Evolutionary conservation across 2,329 filamentous ascomycete genomes (phyloP), one percentile per base, ranked within the genome.

Genomic region (Epichloe baconii): DNA sequence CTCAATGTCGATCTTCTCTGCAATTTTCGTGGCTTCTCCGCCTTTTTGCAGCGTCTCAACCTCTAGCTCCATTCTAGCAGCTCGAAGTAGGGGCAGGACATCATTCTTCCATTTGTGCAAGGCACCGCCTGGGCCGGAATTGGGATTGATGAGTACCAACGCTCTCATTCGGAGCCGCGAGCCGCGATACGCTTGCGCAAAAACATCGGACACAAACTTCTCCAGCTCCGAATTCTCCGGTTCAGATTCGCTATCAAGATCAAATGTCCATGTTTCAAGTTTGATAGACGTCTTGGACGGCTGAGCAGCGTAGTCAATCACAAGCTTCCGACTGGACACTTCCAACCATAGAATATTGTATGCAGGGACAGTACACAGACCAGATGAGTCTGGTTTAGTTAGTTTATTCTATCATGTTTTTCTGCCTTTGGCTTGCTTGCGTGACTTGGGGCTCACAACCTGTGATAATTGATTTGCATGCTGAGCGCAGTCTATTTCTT

Each of bases 61-160:
- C 57, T 94, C 85, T 21, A 95, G 66, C 41, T 77, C 69, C 72
- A 91, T 93, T 49, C 80, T 76, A 1, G 93, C 90, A 0, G 89
- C 89, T 15, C 83, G 79, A 54, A 98, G 82, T 36, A 98, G 77
- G 8, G 91, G 90, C 61, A 84, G 82, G 44, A 90, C 85, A 56
- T 91, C 77, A 44, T 76, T 77, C 52, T 82, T 71, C 77, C 89
- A 97, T 56, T 82, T 76, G 62, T 80, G 85, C 54, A 79, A 70
- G 1, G 89, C 91, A 42, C 69, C 71, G 41, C 91, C 91, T 42
- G 88, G 86, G 0, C 93, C 93, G 14, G 89, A 88, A 60, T 90
- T 85, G 0, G 93, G 93, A 66, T 98, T 98, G 55, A 98, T 77
- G 43, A 97, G 72, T 12, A 97, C 82, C 65, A 93, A 95, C 55